Evolutionary conservation across 1,284 basidiomycete genomes (phyloP), one percentile per base, ranked within the genome.

Genomic region (Ustilago esculenta): DNA sequence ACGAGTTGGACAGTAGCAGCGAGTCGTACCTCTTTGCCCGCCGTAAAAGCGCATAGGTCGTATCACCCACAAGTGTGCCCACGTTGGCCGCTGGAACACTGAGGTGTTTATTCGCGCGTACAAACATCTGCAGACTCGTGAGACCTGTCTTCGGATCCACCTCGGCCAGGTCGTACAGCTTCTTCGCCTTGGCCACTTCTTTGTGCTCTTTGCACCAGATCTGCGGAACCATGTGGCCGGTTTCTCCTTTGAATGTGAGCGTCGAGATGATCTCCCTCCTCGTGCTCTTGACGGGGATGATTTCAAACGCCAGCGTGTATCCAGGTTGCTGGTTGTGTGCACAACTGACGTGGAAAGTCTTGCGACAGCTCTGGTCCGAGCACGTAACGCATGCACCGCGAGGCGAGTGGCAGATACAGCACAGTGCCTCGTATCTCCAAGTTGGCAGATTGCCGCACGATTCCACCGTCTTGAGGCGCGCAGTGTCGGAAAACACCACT

Each of bases 271-370:
- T 43, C 33, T 70, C 61, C 24, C 59, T 33, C 15, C 50, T 23
- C 17, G 66, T 69, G 20, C 41, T 8, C 48, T 90, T 82, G 72
- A 90, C 91, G 41, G 90, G 87, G 70, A 89, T 88, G 41, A 97
- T 87, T 83, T 96, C 92, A 81, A 98, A 97, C 17, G 91, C 93
- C 70, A 98, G 91, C 70, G 86, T 89, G 83, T 89, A 88, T 4
- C 47, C 55, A 5, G 71, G 69, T 0, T 89, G 90, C 20, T 88
- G 85, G 50, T 86, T 87, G 90, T 90, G 96, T 11, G 93, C 95
- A 80, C 95, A 98, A 0, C 91, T 90, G 10, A 90, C 86, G 82
- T 98, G 95, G 81, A 90, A 94, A 55, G 90, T 87, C 47, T 86
- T 87, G 7, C 84, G 84, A 81, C 95, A 97, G 9, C 23, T 33